Conservation (phyloP, 192 early-diverging fungal species). For the Pecoramyces ruminantium region DNA sequence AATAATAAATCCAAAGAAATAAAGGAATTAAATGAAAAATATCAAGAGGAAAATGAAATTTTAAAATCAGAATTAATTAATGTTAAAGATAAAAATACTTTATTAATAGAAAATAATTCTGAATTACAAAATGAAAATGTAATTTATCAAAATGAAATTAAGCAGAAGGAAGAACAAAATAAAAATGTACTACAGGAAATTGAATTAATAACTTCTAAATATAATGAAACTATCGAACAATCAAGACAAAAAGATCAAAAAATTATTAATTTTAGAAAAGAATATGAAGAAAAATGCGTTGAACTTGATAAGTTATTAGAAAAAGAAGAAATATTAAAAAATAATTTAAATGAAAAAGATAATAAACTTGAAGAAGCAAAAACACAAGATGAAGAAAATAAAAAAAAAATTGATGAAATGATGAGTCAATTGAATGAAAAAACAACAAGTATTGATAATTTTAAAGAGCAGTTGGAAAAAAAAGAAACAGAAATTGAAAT, state of each 20-base stretch:
- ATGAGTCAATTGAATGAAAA: neutral
- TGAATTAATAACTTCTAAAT: neutral
- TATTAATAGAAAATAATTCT: too few relatives aligned
- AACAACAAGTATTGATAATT: neutral
- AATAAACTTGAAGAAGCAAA: neutral
- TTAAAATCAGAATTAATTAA: neutral
- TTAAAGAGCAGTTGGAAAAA: neutral
- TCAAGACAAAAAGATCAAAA: neutral
- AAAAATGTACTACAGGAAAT: neutral
- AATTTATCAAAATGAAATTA: neutral
- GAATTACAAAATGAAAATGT: neutral
- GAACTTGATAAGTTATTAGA: neutral
- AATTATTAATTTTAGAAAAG: neutral
- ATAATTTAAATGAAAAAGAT: neutral
- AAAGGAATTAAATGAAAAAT: neutral
- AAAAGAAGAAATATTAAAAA: neutral
- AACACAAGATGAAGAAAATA: neutral
- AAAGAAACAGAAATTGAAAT: neutral
- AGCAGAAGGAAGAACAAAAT: neutral
- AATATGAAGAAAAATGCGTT: neutral
- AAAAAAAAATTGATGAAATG: neutral
- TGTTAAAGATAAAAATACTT: neutral
- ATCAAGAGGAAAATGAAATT: neutral
- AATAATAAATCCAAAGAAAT: neutral
- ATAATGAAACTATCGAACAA: neutral